Percentiles rank a stretch among this genome's conserved stretches.
phyloP scores from a whole-genome alignment of 345 rosid genomes.

The Camelina neglecta region DNA sequence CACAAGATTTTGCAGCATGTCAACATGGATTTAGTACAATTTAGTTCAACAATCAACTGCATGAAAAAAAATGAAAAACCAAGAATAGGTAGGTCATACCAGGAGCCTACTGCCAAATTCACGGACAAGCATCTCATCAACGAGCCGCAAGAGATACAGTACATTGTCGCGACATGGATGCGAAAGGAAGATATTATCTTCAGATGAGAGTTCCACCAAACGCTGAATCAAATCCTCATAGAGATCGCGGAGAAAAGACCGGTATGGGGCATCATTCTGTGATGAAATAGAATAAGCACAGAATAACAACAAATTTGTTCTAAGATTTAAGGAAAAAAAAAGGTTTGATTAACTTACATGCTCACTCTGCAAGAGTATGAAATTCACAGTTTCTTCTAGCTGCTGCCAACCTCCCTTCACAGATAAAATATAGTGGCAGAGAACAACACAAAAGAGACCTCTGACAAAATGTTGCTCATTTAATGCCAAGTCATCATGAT shows the following conservation, averaged over 20 bases:
- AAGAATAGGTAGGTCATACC: slow-evolving; percentile 54
- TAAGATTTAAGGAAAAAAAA: slow-evolving; percentile 3
- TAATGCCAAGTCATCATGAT: slow-evolving; percentile 49
- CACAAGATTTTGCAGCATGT: slow-evolving; percentile 17
- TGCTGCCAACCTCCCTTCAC: slow-evolving; percentile 99
- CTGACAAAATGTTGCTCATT: slow-evolving; percentile 71
- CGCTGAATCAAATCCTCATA: slow-evolving; percentile 69
- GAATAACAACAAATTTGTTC: slow-evolving; percentile 26
- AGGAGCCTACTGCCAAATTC: slow-evolving; percentile 73
- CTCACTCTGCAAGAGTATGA: slow-evolving; percentile 66
- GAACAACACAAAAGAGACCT: slow-evolving; percentile 76
- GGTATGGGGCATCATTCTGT: slow-evolving; percentile 67
- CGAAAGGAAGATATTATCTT: slow-evolving; percentile 78
- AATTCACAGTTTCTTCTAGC: slow-evolving; percentile 88
- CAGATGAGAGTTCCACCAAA: slow-evolving; percentile 73
- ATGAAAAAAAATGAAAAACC: slow-evolving; percentile 2
- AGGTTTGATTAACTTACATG: slow-evolving; percentile 56
- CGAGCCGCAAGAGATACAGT: slow-evolving; percentile 71
- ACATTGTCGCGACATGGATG: slow-evolving; percentile 98
- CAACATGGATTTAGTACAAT: slow-evolving; percentile 21
- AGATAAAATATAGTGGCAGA: slow-evolving; percentile 74
- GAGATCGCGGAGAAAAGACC: slow-evolving; percentile 73
- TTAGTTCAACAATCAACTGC: slow-evolving; percentile 26
- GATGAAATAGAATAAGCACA: slow-evolving; percentile 32
- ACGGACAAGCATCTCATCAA: slow-evolving; percentile 89